Base-by-base conservation (phyloP, 2,329 filamentous ascomycete genomes). In the Fusarium hainanense region DNA sequence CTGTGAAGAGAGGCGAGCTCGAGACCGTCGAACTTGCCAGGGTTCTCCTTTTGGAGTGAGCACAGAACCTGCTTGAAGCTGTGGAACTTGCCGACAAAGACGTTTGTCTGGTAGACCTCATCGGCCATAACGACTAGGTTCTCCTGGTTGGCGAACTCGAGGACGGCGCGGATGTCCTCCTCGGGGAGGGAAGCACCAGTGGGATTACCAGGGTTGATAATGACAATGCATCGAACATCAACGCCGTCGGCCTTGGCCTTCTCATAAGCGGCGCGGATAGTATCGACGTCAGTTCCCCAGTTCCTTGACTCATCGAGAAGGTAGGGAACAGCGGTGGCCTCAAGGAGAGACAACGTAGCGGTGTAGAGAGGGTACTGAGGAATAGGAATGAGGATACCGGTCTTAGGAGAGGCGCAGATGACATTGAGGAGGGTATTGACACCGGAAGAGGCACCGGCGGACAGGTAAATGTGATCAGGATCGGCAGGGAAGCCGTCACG, bases 71-170 rank as follows among this genome's bases (percentile, higher is more conserved):
- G 90, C 85, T 98, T 98, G 90, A 99, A 98, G 77, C 93, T 97
- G 83, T 93, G 89, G 85, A 99, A 99, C 79, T 95, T 87, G 80
- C 96, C 96, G 67, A 92, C 85, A 83, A 99, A 99, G 75, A 99
- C 92, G 81, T 99, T 99, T 78, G 96, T 98, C 84, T 99, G 96
- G 88, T 99, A 99, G 40, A 99, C 96, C 82, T 99, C 96, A 77
- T 99, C 96, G 54, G 96, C 96, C 76, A 99, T 88, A 71, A 98
- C 85, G 58, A 98, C 94, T 27, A 99, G 87, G 74, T 91, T 89
- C 85, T 98, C 89, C 79, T 94, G 86, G 28, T 90, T 90, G 41
- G 96, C 95, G 69, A 98, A 92, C 70, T 96, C 89, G 72, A 98
- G 87, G n/a, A 98, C 93, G 54, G 87, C 86, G 76, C 91, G 89